Percentiles rank a stretch among this genome's conserved stretches.
Evolutionary conservation across 2,329 filamentous ascomycete genomes (phyloP).

Genomic region (Xylariaceae sp.): DNA sequence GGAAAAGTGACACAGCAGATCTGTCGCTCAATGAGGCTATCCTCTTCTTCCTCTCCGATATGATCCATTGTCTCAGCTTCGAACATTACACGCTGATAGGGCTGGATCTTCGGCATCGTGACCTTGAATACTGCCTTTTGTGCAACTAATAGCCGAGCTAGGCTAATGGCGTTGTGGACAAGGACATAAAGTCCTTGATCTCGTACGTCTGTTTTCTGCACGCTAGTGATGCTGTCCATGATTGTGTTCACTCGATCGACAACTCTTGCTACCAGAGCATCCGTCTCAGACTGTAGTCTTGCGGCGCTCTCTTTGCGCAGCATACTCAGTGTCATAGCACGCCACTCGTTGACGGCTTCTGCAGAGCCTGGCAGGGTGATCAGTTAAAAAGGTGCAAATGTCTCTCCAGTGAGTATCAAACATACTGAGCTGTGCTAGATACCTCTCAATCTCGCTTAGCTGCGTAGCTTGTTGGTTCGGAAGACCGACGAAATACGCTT

Average conservation of each 20-base stretch:
- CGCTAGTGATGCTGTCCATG: slow-evolving; percentile 46
- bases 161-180: slow-evolving; percentile 49
- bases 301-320: slow-evolving; percentile 50
- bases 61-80: slow-evolving; percentile 62
- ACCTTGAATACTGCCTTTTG: slow-evolving; percentile 57
- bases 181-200: slow-evolving; percentile 52
- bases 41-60: slow-evolving; percentile 59
- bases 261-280: slow-evolving; percentile 39
- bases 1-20: slow-evolving; percentile 63
- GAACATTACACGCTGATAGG: slow-evolving; percentile 54
- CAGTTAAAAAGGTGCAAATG: slow-evolving; percentile 13
- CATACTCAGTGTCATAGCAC: slow-evolving; percentile 58
- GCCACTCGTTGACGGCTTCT: slow-evolving; percentile 61
- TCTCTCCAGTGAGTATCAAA: slow-evolving; percentile 5
- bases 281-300: slow-evolving; percentile 45
- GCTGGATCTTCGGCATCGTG: slow-evolving; percentile 50
- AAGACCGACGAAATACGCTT: slow-evolving; percentile 60
- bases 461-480: slow-evolving; percentile 49
- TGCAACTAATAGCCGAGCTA: slow-evolving; percentile 52
- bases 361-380: slow-evolving; percentile 37
- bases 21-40: slow-evolving; percentile 47
- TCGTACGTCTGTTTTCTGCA: slow-evolving; percentile 38
- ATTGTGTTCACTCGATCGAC: slow-evolving; percentile 46
- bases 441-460: slow-evolving; percentile 46
- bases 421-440: slow-evolving; percentile 41